phyloP scores from a whole-genome alignment of 805 yeast species.

The Lachancea quebecensis region DNA sequence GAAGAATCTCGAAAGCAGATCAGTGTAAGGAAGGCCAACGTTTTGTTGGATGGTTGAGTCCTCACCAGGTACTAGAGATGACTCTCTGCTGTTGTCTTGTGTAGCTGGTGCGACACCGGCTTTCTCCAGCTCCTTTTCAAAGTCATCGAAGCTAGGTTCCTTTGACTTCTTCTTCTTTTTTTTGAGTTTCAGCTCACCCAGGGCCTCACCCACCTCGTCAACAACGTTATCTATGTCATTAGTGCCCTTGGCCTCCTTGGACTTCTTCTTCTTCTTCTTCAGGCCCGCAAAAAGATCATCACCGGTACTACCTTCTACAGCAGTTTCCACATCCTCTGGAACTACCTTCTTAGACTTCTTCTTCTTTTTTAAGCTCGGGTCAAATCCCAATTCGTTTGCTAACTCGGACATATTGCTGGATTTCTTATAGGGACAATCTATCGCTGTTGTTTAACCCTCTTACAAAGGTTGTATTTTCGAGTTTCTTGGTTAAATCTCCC shows the following conservation, averaged over 20 bases:
- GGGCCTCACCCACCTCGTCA: slow-evolving; percentile 49
- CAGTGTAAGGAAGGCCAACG: slow-evolving; percentile 66
- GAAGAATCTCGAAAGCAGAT: slow-evolving; percentile 79
- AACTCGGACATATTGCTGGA: slow-evolving; percentile 22
- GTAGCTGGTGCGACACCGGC: slow-evolving; percentile 70
- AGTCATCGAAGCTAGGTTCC: slow-evolving; percentile 60
- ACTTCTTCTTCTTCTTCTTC: slow-evolving; percentile 81
- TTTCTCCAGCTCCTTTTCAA: slow-evolving; percentile 80
- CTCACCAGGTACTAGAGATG: slow-evolving; percentile 28
- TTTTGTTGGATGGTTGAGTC: slow-evolving; percentile 34
- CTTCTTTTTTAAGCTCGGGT: slow-evolving; percentile 70
- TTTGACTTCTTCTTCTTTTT: slow-evolving; percentile 74
- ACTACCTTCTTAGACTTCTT: slow-evolving; percentile 57
- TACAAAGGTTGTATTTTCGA: not conserved
- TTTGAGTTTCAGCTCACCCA: slow-evolving; percentile 67
- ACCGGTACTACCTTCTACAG: slow-evolving; percentile 37
- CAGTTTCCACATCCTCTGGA: slow-evolving; percentile 35
- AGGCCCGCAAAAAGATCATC: slow-evolving; percentile 74
- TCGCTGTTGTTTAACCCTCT: not conserved
- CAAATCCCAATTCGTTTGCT: slow-evolving; percentile 50
- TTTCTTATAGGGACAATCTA: not conserved
- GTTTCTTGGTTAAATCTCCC: not conserved
- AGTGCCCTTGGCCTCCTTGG: slow-evolving; percentile 33
- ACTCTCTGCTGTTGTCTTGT: slow-evolving; percentile 29
- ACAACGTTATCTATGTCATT: slow-evolving; percentile 35